Evolutionary conservation across 345 rosid genomes (phyloP).

Genomic region (Arabidopsis suecica): DNA sequence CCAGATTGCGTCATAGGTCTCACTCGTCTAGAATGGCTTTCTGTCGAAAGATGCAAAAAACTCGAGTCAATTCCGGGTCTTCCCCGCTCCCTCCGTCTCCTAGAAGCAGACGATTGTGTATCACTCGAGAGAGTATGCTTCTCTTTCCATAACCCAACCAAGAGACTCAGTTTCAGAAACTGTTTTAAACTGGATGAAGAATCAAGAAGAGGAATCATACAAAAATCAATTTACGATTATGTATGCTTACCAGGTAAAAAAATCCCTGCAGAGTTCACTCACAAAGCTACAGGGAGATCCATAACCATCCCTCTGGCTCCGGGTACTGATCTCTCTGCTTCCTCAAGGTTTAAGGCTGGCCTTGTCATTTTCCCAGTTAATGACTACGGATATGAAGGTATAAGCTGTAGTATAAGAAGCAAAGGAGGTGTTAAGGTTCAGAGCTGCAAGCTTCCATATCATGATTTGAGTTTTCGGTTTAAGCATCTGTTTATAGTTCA

Average conservation of each 20-base stretch:
- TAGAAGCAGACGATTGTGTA: background rate
- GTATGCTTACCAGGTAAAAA: background rate
- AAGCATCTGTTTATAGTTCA: background rate
- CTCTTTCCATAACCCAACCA: background rate
- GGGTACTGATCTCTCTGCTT: background rate
- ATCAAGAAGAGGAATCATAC: background rate
- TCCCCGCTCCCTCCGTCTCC: background rate
- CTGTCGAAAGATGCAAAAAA: background rate
- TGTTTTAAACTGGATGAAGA: slow-evolving; percentile 13
- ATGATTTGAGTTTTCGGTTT: background rate
- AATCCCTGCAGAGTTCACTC: background rate
- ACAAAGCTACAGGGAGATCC: background rate
- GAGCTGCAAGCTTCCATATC: too few relatives aligned
- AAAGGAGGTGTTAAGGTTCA: background rate
- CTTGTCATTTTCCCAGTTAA: background rate
- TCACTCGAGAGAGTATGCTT: background rate
- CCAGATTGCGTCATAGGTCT: slow-evolving; percentile 17
- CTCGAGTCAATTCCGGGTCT: slow-evolving; percentile 1
- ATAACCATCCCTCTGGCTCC: background rate
- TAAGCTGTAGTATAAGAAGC: background rate
- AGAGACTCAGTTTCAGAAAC: background rate
- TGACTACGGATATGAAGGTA: background rate
- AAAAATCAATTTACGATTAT: fast-evolving
- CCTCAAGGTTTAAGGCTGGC: background rate
- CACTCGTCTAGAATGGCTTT: background rate